Percentiles rank a stretch among this genome's conserved stretches.
phyloP scores from a whole-genome alignment of 2,329 filamentous ascomycete genomes.

The Alternaria conjuncta region DNA sequence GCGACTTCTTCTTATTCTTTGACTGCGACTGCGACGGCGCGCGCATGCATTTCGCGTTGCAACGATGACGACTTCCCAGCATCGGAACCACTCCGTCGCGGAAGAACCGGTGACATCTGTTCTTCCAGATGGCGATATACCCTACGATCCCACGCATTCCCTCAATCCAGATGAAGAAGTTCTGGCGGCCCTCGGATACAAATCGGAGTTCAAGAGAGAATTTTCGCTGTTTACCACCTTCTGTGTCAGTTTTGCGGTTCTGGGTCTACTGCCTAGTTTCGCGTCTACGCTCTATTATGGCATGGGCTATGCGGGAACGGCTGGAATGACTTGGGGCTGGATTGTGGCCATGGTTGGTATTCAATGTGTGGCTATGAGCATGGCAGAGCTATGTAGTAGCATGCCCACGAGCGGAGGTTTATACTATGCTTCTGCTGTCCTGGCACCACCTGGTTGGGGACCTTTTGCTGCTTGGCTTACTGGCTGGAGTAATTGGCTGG shows the following conservation, averaged over 20 bases:
- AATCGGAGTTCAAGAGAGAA: slow-evolving; percentile 71
- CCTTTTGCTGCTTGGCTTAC: slow-evolving; percentile 72
- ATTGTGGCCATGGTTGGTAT: slow-evolving; percentile 75
- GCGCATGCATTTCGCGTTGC: slow-evolving; percentile 2
- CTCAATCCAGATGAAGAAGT: slow-evolving; percentile 65
- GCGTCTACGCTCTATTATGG: slow-evolving; percentile 76
- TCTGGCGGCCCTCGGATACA: slow-evolving; percentile 67
- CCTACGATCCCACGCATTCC: slow-evolving; percentile 53
- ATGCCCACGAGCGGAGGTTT: slow-evolving; percentile 76
- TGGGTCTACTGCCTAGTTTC: slow-evolving; percentile 74
- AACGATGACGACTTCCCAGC: slow-evolving; percentile 11
- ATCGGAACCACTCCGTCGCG: slow-evolving; percentile 42
- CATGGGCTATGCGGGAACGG: slow-evolving; percentile 58
- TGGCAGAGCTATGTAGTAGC: slow-evolving; percentile 73
- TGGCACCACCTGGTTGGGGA: slow-evolving; percentile 70
- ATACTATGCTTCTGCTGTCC: slow-evolving; percentile 75
- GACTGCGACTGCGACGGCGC: background rate
- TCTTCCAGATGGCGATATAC: slow-evolving; percentile 57
- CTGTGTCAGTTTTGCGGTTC: slow-evolving; percentile 74
- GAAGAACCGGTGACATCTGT: slow-evolving; percentile 62
- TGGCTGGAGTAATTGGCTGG: slow-evolving; percentile 74
- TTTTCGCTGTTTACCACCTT: slow-evolving; percentile 78
- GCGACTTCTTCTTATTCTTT: background rate
- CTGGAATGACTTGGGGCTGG: slow-evolving; percentile 75
- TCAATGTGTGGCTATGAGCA: slow-evolving; percentile 69